phyloP scores from a whole-genome alignment of 495 filamentous ascomycete species.

The Glonium stellatum region DNA sequence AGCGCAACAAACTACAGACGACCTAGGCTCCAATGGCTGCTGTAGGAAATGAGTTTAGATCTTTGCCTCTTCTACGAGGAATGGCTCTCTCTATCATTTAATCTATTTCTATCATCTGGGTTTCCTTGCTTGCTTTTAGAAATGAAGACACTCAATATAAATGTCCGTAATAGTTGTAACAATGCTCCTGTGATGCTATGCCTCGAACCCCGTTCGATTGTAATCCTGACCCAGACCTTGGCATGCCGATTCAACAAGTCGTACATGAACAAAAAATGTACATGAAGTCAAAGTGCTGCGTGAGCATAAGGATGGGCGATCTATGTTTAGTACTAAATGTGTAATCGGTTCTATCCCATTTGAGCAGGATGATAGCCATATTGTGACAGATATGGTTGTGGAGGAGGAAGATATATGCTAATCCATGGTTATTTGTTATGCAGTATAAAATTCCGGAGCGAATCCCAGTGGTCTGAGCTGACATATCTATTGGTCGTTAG shows the following conservation, averaged over 20 bases:
- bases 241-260: not conserved
- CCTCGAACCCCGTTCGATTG: not conserved
- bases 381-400: not conserved
- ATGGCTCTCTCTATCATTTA: too few species aligned
- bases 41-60: too few species aligned
- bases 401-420: not conserved
- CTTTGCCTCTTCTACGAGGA: too few species aligned
- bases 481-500: conserved; percentile 46
- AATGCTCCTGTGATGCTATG: too few species aligned
- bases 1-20: too few species aligned
- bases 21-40: too few species aligned
- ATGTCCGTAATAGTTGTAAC: too few species aligned
- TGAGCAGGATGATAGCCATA: too few species aligned
- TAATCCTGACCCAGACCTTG: not conserved
- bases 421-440: conserved; percentile 64
- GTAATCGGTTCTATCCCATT: too few species aligned
- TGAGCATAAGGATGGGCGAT: not conserved
- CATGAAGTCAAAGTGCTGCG: not conserved
- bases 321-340: not conserved
- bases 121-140: too few species aligned
- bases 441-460: conserved; percentile 66
- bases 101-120: too few species aligned
- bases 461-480: conserved; percentile 78
- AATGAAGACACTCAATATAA: too few species aligned
- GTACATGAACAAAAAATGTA: not conserved